These are phyloP conservation scores for Colletotrichum eleusines DNA, from an alignment of 2,329 filamentous ascomycete species.

Conservation along the genomic window DNA sequence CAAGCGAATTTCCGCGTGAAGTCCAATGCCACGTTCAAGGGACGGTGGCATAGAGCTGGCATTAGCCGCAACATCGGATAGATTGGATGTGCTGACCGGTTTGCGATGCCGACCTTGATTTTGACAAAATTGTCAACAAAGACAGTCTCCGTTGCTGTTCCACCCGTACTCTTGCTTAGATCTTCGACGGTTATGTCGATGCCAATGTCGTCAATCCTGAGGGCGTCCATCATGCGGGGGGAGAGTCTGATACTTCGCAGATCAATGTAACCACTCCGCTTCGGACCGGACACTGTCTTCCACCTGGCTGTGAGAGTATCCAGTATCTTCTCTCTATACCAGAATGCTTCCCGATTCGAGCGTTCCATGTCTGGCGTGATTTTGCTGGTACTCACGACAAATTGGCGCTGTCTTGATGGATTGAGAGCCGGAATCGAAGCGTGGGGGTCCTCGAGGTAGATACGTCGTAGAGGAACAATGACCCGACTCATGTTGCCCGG, in stretches of 20 bases:
- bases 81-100: slow-evolving; percentile 77
- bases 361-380: slow-evolving; percentile 84
- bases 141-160: slow-evolving; percentile 46
- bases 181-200: slow-evolving; percentile 71
- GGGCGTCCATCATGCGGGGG: slow-evolving; percentile 82
- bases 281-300: slow-evolving; percentile 66
- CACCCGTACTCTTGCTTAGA: slow-evolving; percentile 39
- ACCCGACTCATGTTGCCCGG: slow-evolving; percentile 80
- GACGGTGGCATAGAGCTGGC: slow-evolving; percentile 80
- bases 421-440: slow-evolving; percentile 84
- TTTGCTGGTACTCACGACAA: slow-evolving; percentile 85
- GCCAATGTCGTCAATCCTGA: slow-evolving; percentile 83
- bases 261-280: slow-evolving; percentile 77
- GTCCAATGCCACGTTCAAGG: slow-evolving; percentile 80
- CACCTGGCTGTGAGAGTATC: slow-evolving; percentile 78
- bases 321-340: slow-evolving; percentile 88
- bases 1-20: slow-evolving; percentile 85
- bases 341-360: slow-evolving; percentile 84
- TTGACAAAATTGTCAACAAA: slow-evolving; percentile 74
- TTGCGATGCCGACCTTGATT: slow-evolving; percentile 78
- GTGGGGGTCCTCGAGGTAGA: slow-evolving; percentile 82
- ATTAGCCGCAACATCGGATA: slow-evolving; percentile 80
- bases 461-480: slow-evolving; percentile 79
- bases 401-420: slow-evolving; percentile 87
- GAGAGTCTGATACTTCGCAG: slow-evolving; percentile 80